Evolutionary conservation across 1,284 basidiomycete species (phyloP).

Genomic region (Erythrobasidium hasegawianum): DNA sequence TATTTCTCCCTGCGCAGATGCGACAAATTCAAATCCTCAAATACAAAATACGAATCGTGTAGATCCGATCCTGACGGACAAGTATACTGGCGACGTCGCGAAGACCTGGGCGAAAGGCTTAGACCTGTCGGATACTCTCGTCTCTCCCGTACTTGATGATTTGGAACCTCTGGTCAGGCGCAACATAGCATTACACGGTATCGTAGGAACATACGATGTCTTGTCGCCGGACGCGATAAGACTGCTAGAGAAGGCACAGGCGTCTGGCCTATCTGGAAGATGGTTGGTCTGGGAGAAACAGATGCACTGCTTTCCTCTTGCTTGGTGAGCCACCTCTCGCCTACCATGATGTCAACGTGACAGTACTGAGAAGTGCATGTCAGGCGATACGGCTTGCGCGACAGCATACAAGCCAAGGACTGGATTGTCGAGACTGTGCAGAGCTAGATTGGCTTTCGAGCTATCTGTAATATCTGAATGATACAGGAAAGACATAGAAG

Average conservation of each 20-base stretch:
- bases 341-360: too few relatives aligned
- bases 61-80: conserved; percentile 14
- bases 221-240: conserved; percentile 20
- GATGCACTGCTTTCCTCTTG: conserved; percentile 28
- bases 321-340: background rate
- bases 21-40: conserved; percentile 13
- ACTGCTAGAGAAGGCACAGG: conserved; percentile 14
- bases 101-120: conserved; percentile 18
- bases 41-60: conserved; percentile 13
- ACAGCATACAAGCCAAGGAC: conserved; percentile 8
- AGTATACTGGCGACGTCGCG: conserved; percentile 27
- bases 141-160: conserved; percentile 12
- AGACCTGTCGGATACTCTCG: conserved; percentile 15
- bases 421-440: conserved; percentile 25
- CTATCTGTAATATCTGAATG: background rate
- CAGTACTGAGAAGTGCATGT: background rate
- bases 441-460: background rate
- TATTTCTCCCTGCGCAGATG: conserved; percentile 26
- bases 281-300: conserved; percentile 21
- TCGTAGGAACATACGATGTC: conserved; percentile 28
- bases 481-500: too few relatives aligned
- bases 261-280: background rate
- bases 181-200: conserved; percentile 9
- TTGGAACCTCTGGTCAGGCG: background rate
- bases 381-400: conserved; percentile 23